phyloP scores from a whole-genome alignment of 1,284 basidiomycete genomes.

The Caloboletus inedulis region DNA sequence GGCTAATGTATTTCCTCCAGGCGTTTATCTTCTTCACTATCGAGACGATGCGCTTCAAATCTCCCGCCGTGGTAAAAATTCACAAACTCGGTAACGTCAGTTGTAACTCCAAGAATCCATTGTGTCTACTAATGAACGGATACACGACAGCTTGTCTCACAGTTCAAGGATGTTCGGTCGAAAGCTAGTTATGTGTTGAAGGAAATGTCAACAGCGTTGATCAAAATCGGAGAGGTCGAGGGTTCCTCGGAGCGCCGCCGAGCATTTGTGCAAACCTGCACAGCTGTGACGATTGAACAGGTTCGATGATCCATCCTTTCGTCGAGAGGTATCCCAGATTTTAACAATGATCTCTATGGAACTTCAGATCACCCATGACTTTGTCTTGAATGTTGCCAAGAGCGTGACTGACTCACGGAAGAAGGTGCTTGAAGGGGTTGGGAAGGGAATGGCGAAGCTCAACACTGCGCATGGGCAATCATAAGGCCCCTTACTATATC shows the following conservation, averaged over 20 bases:
- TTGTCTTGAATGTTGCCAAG: constrained; percentile 58
- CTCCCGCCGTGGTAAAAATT: constrained; percentile 60
- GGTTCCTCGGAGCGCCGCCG: constrained; percentile 51
- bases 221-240: constrained; percentile 48
- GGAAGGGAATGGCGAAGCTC: constrained; percentile 61
- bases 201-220: constrained; percentile 52
- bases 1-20: constrained; percentile 35
- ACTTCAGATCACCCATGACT: constrained; percentile 61
- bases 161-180: constrained; percentile 58
- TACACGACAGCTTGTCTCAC: constrained; percentile 55
- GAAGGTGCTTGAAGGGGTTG: constrained; percentile 66
- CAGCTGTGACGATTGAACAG: constrained; percentile 38
- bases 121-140: constrained; percentile 1
- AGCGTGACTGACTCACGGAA: constrained; percentile 64
- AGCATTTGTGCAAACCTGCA: constrained; percentile 50
- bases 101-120: constrained; percentile 9
- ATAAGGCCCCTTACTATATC: constrained; percentile 10
- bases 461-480: constrained; percentile 43
- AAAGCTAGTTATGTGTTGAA: constrained; percentile 51
- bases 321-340: background rate
- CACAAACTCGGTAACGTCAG: constrained; percentile 67
- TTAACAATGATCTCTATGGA: constrained; percentile 1
- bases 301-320: constrained; percentile 37
- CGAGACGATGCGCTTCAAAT: constrained; percentile 69
- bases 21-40: constrained; percentile 64